phyloP scores from a whole-genome alignment of 106 monocot genomes.

The Narthecium ossifragum region DNA sequence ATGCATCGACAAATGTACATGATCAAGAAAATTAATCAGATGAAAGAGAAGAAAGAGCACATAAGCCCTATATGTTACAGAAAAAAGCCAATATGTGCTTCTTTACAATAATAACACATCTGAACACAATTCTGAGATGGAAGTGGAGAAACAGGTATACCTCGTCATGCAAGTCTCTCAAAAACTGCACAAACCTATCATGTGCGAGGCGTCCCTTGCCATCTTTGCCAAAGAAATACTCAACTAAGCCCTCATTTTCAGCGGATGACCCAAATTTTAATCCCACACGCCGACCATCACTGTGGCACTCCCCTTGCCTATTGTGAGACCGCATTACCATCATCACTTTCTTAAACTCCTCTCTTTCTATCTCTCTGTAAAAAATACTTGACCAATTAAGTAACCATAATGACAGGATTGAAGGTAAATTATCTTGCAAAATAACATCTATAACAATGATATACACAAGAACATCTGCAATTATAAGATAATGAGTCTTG shows the following conservation, averaged over 20 bases:
- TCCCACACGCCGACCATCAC: conserved; percentile 57
- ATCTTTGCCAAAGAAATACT: conserved; percentile 87
- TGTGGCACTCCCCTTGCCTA: conserved; percentile 78
- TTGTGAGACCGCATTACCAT: conserved; percentile 69
- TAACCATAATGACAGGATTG: background rate
- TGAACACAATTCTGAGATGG: background rate
- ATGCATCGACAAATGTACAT: too few species aligned
- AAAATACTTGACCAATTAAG: conserved; percentile 3
- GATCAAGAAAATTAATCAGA: too few species aligned
- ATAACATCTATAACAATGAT: background rate
- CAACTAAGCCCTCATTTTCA: conserved; percentile 68
- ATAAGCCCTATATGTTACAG: too few species aligned
- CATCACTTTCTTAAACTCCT: conserved; percentile 98
- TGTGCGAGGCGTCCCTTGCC: conserved; percentile 48
- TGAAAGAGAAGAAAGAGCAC: too few species aligned
- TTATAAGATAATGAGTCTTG: background rate
- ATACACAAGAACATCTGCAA: background rate
- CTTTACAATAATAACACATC: background rate
- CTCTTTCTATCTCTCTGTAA: conserved; percentile 73
- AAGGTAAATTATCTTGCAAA: background rate
- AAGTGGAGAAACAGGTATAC: conserved; percentile 24
- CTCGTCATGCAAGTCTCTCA: conserved; percentile 78
- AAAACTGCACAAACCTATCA: conserved; percentile 80
- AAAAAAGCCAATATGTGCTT: background rate
- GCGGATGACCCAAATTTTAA: conserved; percentile 46